These are phyloP conservation scores for Blepharisma japonicum DNA, from an alignment of 73 alveolate species.

Conservation along the genomic window DNA sequence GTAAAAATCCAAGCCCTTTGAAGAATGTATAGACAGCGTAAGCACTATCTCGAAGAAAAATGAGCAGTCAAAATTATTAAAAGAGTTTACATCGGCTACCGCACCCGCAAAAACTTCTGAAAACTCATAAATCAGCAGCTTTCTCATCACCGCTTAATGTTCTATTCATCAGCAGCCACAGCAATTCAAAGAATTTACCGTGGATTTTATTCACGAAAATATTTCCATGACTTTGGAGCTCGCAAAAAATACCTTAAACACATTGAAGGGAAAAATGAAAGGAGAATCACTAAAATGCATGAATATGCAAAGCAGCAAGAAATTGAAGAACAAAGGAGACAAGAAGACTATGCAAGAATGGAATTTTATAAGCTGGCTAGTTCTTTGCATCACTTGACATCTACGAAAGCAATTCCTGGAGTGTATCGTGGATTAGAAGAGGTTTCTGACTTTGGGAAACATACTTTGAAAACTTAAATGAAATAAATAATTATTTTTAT, in stretches of 20 bases:
- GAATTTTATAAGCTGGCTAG: slow-evolving; percentile 67
- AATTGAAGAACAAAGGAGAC: slow-evolving; percentile 24
- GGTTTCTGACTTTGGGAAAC: no score
- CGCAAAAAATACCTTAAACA: slow-evolving; percentile 52
- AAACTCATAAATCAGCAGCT: background rate
- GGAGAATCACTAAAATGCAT: slow-evolving; percentile 38
- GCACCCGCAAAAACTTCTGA: background rate
- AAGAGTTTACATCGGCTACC: background rate
- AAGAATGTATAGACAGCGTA: background rate
- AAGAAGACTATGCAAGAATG: slow-evolving; percentile 60
- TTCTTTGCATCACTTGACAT: no score
- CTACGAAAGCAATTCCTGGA: no score
- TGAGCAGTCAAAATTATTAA: background rate
- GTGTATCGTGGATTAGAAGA: no score
- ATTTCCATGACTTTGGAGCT: slow-evolving; percentile 67
- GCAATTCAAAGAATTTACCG: slow-evolving; percentile 36
- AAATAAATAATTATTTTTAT: no score
- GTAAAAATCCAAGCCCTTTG: background rate
- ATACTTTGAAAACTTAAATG: no score
- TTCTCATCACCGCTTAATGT: background rate
- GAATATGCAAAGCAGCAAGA: slow-evolving; percentile 32
- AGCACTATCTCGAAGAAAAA: background rate
- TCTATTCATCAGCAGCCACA: background rate
- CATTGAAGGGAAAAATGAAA: slow-evolving; percentile 48
- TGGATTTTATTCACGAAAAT: slow-evolving; percentile 58